Percentiles rank a stretch among this genome's conserved stretches.
phyloP scores from a whole-genome alignment of 2,329 filamentous ascomycete genomes.

The Aspergillus unguis region DNA sequence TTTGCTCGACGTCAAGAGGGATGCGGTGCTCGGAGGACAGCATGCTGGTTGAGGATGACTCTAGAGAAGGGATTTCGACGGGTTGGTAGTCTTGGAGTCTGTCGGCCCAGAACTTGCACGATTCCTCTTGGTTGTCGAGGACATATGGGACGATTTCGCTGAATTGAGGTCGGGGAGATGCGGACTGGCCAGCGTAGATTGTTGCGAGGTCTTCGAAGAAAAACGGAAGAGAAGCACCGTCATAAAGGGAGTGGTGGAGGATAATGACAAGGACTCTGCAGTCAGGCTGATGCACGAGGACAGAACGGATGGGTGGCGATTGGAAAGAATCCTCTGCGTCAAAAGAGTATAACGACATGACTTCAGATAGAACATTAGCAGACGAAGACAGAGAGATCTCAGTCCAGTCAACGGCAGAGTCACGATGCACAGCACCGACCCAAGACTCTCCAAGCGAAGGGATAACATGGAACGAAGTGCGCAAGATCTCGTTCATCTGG shows the following conservation, averaged over 20 bases:
- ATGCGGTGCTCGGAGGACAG: slow-evolving; percentile 19
- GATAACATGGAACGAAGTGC: slow-evolving; percentile 51
- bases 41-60: slow-evolving; percentile 15
- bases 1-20: slow-evolving; percentile 15
- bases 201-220: slow-evolving; percentile 65
- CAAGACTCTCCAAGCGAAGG: slow-evolving; percentile 21
- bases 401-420: slow-evolving; percentile 19
- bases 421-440: slow-evolving; percentile 28
- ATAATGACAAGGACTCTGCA: slow-evolving; percentile 55
- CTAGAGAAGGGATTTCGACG: slow-evolving; percentile 20
- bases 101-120: slow-evolving; percentile 30
- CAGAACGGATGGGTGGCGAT: slow-evolving; percentile 31
- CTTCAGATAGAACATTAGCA: slow-evolving; percentile 14
- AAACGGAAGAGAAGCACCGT: slow-evolving; percentile 75
- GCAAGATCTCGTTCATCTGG: slow-evolving; percentile 58
- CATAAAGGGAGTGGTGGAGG: slow-evolving; percentile 79
- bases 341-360: slow-evolving; percentile 15
- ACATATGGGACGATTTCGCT: slow-evolving; percentile 55
- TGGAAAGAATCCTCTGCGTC: slow-evolving; percentile 20
- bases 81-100: slow-evolving; percentile 23
- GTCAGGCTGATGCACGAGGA: slow-evolving; percentile 30
- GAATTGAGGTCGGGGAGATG: slow-evolving; percentile 20
- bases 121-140: slow-evolving; percentile 45
- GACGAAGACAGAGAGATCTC: slow-evolving; percentile 19
- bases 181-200: slow-evolving; percentile 53